A percentile compares a stretch with the other conserved stretches of the same genome.
Conservation (phyloP, 164 flowering plant species). For the Annona squamosa region DNA sequence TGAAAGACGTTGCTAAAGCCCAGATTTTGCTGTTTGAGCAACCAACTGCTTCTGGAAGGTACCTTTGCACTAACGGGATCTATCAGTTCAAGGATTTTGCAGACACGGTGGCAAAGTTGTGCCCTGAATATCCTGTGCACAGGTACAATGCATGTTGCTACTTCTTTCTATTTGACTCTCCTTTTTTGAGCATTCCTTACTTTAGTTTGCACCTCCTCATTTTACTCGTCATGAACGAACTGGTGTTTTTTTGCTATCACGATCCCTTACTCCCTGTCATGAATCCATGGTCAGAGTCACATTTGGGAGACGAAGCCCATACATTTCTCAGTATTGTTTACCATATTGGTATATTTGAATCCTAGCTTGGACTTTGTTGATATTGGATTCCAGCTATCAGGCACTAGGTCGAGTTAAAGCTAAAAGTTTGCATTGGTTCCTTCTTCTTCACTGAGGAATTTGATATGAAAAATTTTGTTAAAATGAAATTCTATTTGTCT, state of each 20-base stretch:
- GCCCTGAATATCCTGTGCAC: slow-evolving; percentile 68
- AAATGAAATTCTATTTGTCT: no score
- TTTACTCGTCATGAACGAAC: neutral
- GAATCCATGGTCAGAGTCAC: neutral
- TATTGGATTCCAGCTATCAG: neutral
- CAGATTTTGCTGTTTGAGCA: slow-evolving; percentile 54
- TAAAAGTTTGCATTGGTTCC: no score
- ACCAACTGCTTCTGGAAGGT: slow-evolving; percentile 67
- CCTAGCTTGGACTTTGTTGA: neutral
- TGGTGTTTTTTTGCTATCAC: neutral
- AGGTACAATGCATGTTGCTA: slow-evolving; percentile 29
- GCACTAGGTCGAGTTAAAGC: no score
- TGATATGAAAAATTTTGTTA: no score
- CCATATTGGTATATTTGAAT: neutral
- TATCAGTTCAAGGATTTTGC: slow-evolving; percentile 76
- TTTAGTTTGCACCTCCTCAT: neutral
- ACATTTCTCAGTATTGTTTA: neutral
- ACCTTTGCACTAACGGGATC: slow-evolving; percentile 83
- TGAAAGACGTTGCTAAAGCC: slow-evolving; percentile 68
- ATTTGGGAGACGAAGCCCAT: neutral
- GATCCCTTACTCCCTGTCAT: neutral
- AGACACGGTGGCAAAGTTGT: slow-evolving; percentile 44
- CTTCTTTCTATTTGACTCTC: neutral
- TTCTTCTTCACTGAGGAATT: no score
- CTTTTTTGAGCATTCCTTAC: neutral